Conservation (phyloP, 345 rosid species). For the Sonneratia alba region DNA sequence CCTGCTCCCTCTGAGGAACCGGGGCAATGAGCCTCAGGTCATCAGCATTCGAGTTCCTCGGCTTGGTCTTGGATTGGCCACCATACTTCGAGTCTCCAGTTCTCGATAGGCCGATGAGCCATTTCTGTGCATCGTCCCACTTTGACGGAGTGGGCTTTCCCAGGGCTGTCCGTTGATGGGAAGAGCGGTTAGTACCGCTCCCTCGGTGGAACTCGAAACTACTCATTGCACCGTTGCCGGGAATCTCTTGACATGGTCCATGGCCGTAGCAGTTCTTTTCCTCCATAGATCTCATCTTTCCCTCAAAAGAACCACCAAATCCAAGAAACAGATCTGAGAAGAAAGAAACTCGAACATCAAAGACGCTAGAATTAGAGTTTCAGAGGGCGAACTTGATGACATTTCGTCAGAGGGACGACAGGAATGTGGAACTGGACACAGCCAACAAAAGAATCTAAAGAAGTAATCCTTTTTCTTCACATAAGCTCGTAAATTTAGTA, state of each 20-base stretch:
- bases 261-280: conserved; percentile 40
- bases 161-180: conserved; percentile 62
- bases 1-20: conserved; percentile 59
- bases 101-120: conserved; percentile 76
- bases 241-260: conserved; percentile 44
- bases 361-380: not conserved
- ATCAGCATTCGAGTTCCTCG: conserved; percentile 85
- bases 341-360: not conserved
- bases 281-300: conserved; percentile 64
- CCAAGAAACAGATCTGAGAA: not conserved
- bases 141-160: conserved; percentile 90
- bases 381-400: not conserved
- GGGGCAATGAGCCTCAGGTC: conserved; percentile 84
- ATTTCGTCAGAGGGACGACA: not conserved
- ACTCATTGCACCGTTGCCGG: conserved; percentile 18
- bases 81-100: conserved; percentile 43
- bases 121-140: conserved; percentile 99
- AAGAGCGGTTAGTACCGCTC: conserved; percentile 37
- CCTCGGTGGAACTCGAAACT: conserved; percentile 70
- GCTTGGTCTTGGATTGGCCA: conserved; percentile 28
- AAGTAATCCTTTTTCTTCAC: not conserved
- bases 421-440: not conserved
- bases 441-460: not conserved
- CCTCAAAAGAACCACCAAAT: conserved; percentile 9
- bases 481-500: not conserved